Conservation (phyloP, 2,329 filamentous ascomycete genomes). For the Sarocladium kiliense region DNA sequence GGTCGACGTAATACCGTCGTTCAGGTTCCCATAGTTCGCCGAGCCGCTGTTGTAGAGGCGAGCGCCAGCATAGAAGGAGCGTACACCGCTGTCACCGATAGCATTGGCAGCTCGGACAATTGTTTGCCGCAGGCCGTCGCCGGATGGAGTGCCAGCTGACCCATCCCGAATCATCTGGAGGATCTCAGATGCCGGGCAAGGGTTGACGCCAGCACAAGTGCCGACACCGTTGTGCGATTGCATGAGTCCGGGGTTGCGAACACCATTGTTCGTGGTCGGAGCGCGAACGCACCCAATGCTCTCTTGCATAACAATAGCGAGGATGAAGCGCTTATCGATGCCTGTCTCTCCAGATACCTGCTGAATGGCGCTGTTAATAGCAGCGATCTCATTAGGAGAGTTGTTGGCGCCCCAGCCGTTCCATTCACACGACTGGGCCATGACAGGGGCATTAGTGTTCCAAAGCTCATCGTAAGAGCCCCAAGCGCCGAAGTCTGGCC, state of each 20-base stretch:
- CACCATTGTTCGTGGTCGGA: slow-evolving; percentile 15
- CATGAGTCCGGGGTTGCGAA: slow-evolving; percentile 16
- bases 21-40: slow-evolving; percentile 17
- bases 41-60: slow-evolving; percentile 19
- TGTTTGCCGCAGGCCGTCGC: slow-evolving; percentile 14
- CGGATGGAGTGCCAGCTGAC: slow-evolving; percentile 13
- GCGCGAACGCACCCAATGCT: slow-evolving; percentile 16
- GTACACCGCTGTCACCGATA: slow-evolving; percentile 10
- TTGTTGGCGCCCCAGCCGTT: slow-evolving; percentile 15
- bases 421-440: slow-evolving; percentile 14
- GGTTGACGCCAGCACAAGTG: slow-evolving; percentile 12
- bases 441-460: slow-evolving; percentile 11
- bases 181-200: slow-evolving; percentile 12
- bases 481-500: slow-evolving; percentile 15
- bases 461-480: slow-evolving; percentile 14
- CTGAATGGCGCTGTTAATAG: slow-evolving; percentile 13
- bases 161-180: slow-evolving; percentile 15
- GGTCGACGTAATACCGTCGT: slow-evolving; percentile 15
- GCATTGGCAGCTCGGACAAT: slow-evolving; percentile 4
- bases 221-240: slow-evolving; percentile 16
- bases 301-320: slow-evolving; percentile 28
- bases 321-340: slow-evolving; percentile 15
- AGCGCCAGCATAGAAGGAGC: slow-evolving; percentile 15
- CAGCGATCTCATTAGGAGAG: slow-evolving; percentile 13
- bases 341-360: slow-evolving; percentile 12